Conservation (phyloP, 192 early-diverging fungal species). For the Phycomyces nitens region DNA sequence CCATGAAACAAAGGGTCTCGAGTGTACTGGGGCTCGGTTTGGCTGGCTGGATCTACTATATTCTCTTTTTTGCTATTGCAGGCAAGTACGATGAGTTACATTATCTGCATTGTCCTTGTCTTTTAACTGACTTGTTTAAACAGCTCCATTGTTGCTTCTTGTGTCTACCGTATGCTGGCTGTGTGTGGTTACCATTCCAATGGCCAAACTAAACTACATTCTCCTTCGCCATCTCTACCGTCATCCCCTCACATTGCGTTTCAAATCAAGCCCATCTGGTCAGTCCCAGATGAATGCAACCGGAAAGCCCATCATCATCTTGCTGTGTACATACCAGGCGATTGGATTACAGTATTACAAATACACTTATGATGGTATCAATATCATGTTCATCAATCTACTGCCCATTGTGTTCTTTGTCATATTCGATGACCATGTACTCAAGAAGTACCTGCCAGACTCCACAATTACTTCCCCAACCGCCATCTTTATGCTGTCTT, state of each 20-base stretch:
- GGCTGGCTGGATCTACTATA: slow-evolving; percentile 47
- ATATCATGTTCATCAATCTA: slow-evolving; percentile 94
- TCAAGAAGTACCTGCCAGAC: slow-evolving; percentile 52
- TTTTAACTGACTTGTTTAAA: too few species aligned
- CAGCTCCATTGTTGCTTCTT: slow-evolving; percentile 75
- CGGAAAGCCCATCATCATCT: slow-evolving; percentile 48
- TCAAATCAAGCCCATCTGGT: slow-evolving; percentile 53
- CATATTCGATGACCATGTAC: slow-evolving; percentile 74
- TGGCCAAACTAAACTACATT: slow-evolving; percentile 89
- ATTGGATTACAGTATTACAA: slow-evolving; percentile 95
- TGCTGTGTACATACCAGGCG: slow-evolving; percentile 87
- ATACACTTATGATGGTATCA: slow-evolving; percentile 94
- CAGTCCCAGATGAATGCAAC: slow-evolving; percentile 21
- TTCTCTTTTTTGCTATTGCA: slow-evolving; percentile 39
- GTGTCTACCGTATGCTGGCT: slow-evolving; percentile 82
- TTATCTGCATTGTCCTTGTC: too few species aligned
- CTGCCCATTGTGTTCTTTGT: slow-evolving; percentile 80
- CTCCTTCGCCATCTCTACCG: slow-evolving; percentile 73
- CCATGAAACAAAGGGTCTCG: neutral
- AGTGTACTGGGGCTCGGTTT: slow-evolving; percentile 35
- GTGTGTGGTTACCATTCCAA: slow-evolving; percentile 83
- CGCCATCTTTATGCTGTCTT: slow-evolving; percentile 65
- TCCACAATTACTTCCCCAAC: slow-evolving; percentile 54
- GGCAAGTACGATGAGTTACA: slow-evolving; percentile 46
- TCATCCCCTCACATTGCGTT: slow-evolving; percentile 72